Evolutionary conservation across 2,329 filamentous ascomycete species (phyloP).

Genomic region (Clonostachys solani): DNA sequence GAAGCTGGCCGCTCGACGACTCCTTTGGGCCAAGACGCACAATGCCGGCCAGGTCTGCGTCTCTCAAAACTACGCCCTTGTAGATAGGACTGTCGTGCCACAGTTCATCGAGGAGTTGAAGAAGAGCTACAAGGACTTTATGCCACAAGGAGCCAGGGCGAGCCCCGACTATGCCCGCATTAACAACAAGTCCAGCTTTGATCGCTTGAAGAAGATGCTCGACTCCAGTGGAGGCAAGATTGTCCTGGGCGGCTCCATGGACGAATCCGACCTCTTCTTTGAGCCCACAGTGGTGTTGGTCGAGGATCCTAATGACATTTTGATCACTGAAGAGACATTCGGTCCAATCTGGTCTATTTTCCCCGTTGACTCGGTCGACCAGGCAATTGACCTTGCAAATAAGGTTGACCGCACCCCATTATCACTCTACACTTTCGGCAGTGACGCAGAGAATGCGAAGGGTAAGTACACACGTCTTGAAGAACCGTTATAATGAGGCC

Average conservation of each 20-base stretch:
- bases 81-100: slow-evolving; percentile 70
- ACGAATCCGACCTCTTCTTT: slow-evolving; percentile 77
- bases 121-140: slow-evolving; percentile 69
- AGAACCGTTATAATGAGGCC: neutral
- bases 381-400: slow-evolving; percentile 81
- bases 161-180: slow-evolving; percentile 78
- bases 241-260: slow-evolving; percentile 78
- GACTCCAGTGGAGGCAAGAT: slow-evolving; percentile 80
- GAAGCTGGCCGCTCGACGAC: slow-evolving; percentile 72
- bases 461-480: slow-evolving; percentile 38
- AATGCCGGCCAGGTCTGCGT: slow-evolving; percentile 92
- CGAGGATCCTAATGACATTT: slow-evolving; percentile 63
- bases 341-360: slow-evolving; percentile 87
- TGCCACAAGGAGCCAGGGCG: slow-evolving; percentile 74
- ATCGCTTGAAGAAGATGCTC: slow-evolving; percentile 86
- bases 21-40: slow-evolving; percentile 84
- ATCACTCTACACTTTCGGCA: slow-evolving; percentile 81
- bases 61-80: slow-evolving; percentile 86
- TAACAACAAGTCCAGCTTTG: slow-evolving; percentile 75
- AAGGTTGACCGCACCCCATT: slow-evolving; percentile 79
- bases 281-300: slow-evolving; percentile 92
- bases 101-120: slow-evolving; percentile 73
- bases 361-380: slow-evolving; percentile 73
- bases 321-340: slow-evolving; percentile 83
- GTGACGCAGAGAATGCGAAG: slow-evolving; percentile 70